Base-by-base conservation (phyloP, 2,329 filamentous ascomycete genomes). In the Paraconiothyrium brasiliense region DNA sequence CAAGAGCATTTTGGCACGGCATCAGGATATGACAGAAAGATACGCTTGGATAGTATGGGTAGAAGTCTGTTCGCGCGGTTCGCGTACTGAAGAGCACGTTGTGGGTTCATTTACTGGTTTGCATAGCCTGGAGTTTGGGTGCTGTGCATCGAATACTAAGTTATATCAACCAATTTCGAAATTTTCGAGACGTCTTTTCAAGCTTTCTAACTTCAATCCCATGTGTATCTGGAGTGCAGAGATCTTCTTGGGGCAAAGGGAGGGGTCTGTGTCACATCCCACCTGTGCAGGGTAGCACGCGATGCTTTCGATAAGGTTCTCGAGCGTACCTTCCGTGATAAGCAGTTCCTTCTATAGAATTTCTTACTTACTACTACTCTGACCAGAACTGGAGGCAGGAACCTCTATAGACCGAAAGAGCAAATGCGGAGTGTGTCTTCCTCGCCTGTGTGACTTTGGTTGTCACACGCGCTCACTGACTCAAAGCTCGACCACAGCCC, bases 41-140 rank as follows among this genome's bases (percentile, higher is more conserved):
- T 22, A 20, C 20, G 43, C 20, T 24, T 46, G 10, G 2, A 6
- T 20, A 46, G 2, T 20, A 22, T 10, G 20, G 4, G 20, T 24
- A 46, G 35, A 37, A 1, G 20, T 46, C 9, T 46, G 4, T 46
- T 10, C 20, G 7, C 39, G 43, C 43, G 11, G 9, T 8, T 46
- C 9, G 10, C 43, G 20, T 37, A 10, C 10, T 46, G 20, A 22
- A 9, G 41, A 44, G 11, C 41, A 22, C 22, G 6, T 46, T 46
- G 43, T 46, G 20, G 43, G 6, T 11, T 46, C 20, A 24, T 46
- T 46, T 46, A 46, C 43, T 46, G 2, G 10, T 46, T 44, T 22
- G 43, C 43, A 46, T 46, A 46, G 43, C 43, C 20, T 46, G 43
- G 43, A 46, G 20, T 46, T 46, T 10, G 20, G 43, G 20, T 46